These are phyloP conservation scores for Nakazawaea populi DNA, from an alignment of 805 yeast genomes.

Conservation along the genomic window DNA sequence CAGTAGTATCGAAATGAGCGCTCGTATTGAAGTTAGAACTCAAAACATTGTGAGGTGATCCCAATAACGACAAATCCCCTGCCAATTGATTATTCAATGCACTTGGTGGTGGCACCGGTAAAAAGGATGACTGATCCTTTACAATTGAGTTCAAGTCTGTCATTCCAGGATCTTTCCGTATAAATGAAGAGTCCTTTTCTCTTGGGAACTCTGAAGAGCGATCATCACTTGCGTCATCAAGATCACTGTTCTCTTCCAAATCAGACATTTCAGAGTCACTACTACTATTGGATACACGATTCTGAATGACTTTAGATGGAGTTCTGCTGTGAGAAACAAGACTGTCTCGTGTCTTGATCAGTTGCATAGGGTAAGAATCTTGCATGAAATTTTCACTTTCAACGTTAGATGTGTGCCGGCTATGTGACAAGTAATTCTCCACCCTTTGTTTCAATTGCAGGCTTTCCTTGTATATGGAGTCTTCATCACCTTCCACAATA, in stretches of 20 bases:
- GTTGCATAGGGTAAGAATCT: not conserved
- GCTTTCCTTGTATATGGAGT: not conserved
- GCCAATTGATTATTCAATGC: not conserved
- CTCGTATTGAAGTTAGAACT: not conserved
- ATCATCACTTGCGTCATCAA: not conserved
- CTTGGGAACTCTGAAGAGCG: not conserved
- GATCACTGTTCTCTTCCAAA: not conserved
- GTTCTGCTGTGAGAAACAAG: not conserved
- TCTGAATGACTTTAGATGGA: not conserved
- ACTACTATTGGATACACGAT: not conserved
- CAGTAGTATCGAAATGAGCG: not conserved
- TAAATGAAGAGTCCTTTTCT: not conserved
- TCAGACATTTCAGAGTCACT: not conserved
- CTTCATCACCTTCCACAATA: not conserved
- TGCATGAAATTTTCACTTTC: not conserved
- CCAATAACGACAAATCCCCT: not conserved
- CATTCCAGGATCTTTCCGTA: slow-evolving; percentile 1
- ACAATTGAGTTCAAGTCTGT: slow-evolving; percentile 4
- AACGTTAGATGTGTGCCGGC: not conserved
- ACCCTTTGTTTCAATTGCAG: not conserved
- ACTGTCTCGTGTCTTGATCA: not conserved
- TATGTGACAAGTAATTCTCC: not conserved
- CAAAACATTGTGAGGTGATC: not conserved
- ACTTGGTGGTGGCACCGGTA: not conserved
- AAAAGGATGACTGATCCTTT: not conserved